Base-by-base conservation (phyloP, 768 basidiomycete species). In the Macrocybe gigantea region DNA sequence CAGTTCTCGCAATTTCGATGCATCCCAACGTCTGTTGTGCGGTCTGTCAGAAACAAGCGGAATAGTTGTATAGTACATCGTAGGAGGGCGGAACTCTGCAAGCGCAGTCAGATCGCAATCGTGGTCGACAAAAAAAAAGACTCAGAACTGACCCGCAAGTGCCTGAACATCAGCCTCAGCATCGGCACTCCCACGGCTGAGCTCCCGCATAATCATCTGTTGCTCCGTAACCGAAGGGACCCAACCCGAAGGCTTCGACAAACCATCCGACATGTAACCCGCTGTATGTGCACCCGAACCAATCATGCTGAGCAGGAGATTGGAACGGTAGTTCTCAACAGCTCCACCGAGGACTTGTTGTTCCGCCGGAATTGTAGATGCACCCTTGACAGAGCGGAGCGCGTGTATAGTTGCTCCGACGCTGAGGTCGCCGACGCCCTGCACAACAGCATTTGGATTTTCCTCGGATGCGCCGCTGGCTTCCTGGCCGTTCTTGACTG, bases 11-110 rank as follows among this genome's bases (percentile, higher is more conserved):
- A 99, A 73, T 58, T 91, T 87, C 12, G 92, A 85, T 12, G 93
- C 88, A 64, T 99, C 96, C 85, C 91, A 93, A 39, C 89, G 85
- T 55, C 92, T 81, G 65, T 83, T 89, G 61, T 88, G 81, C 15
- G 82, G 78, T 53, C 91, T 75, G 64, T 94, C 93, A 33, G 88
- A 85, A 29, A 93, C 86, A 47, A 87, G 72, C 8, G 96, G 96
- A 49, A 99, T 96, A 32, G 89, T 86, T 14, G 93, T 92, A 67
- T 97, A 98, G 67, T 99, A 99, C 78, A 91, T 92, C 5, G 85
- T 90, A 7, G 93, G 91, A 40, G 89, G 88, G 12, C 94, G 84
- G 68, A 93, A 88, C 43, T 94, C 94, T 94, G 65, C 7, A 45
- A 13, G 12, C 42, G 33, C 10, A 48, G 6, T 49, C 32, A 44